phyloP scores from a whole-genome alignment of 805 yeast genomes.

The Isabelozyma gotoi region DNA sequence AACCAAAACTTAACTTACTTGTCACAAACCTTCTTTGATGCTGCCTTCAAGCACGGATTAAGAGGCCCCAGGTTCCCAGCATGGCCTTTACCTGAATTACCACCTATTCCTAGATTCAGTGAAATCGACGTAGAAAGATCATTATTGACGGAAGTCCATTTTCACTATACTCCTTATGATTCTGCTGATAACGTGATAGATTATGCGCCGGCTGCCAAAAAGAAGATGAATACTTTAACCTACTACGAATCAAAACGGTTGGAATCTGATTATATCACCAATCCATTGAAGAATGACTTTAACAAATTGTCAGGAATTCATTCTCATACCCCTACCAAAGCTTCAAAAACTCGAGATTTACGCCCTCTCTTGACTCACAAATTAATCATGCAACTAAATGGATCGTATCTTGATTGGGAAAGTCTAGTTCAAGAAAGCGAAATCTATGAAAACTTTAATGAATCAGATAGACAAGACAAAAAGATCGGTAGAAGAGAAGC shows the following conservation, averaged over 20 bases:
- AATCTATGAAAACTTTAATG: conserved; percentile 28
- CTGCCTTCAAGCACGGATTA: conserved; percentile 20
- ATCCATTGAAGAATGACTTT: conserved; percentile 58
- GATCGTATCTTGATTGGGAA: conserved; percentile 42
- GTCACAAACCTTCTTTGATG: conserved; percentile 55
- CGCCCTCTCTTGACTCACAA: conserved; percentile 56
- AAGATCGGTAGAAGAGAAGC: conserved; percentile 44
- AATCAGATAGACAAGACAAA: conserved; percentile 38
- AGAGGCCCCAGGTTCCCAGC: conserved; percentile 27
- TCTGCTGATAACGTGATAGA: conserved; percentile 32
- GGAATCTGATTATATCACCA: conserved; percentile 65
- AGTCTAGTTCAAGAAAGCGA: conserved; percentile 44
- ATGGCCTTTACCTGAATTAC: conserved; percentile 82
- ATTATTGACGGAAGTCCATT: conserved; percentile 69
- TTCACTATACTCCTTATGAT: conserved; percentile 53
- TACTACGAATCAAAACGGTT: conserved; percentile 64
- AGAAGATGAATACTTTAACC: conserved; percentile 8
- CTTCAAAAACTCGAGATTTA: conserved; percentile 29
- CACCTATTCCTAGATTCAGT: conserved; percentile 59
- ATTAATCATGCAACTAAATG: conserved; percentile 55
- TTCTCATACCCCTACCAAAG: conserved; percentile 29
- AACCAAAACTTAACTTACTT: conserved; percentile 63
- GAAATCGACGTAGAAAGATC: conserved; percentile 80
- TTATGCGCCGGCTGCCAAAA: conserved; percentile 6
- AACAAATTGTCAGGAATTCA: conserved; percentile 51